Base-by-base conservation (phyloP, 176 grass and related monocot genomes). In the Areca catechu region DNA sequence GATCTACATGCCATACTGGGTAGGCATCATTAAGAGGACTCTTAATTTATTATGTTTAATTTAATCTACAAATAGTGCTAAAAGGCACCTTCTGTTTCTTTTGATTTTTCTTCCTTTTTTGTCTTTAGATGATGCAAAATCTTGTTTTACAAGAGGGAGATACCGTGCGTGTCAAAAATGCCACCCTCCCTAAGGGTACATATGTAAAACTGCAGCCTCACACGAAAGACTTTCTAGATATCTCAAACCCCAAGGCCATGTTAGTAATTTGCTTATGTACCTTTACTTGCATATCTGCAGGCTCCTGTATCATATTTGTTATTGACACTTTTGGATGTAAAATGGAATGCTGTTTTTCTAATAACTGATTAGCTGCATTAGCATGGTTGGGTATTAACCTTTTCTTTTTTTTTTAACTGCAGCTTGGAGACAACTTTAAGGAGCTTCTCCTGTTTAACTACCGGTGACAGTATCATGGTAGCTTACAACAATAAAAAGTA, bases 121-220 rank as follows among this genome's bases (percentile, higher is more conserved):
- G 48, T 55, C 20, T 70, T 14, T 73, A 98, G 93, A 88, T 92
- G 93, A 98, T 98, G 87, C 83, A 92, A 85, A 98, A 98, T 85
- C 85, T 98, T 84, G 83, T 98, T 73, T 82, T 98, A 68, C 51
- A 85, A 88, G 93, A 88, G 59, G 86, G 93, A 75, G 83, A 88
- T 15, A 58, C 28, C 60, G 75, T 97, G 12, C 74, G 18, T 73
- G 58, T 97, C 1, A 91, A 80, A 64, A 91, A 85, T 48, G 66
- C 81, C 12, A 83, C 65, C 52, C 80, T 97, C 68, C 83, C 75
- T 43, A 97, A 97, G 77, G 92, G 83, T 24, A 85, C 73, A 70
- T 97, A 83, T 57, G 93, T 77, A 37, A 97, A 97, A 70, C 62
- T 97, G 54, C 83, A 88, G 58, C 87, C 87, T 72, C 93, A 97